Evolutionary conservation across 2,329 filamentous ascomycete species (phyloP), one percentile per base, ranked within the genome.

Genomic region (Trichothecium roseum): DNA sequence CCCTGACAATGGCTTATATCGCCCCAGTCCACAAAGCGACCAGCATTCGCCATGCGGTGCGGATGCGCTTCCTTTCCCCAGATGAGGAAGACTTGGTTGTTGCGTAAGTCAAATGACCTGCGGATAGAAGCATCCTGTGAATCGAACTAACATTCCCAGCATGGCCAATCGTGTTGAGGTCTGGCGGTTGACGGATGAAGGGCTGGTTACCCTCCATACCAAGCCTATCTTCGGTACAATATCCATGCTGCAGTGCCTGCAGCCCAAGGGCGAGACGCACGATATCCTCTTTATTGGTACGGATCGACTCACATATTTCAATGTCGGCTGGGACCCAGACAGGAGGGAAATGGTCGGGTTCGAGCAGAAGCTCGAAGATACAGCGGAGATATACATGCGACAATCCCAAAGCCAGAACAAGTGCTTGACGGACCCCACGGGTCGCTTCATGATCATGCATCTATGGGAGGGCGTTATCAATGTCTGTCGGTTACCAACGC

Each of bases 211-310:
- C 39, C 67, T 74, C 24, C 74, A 69, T 42, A 81, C 84, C 3
- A 81, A 80, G 50, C 66, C 77, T 42, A 69, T 96, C 37, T 89
- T 89, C 54, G 91, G 89, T 53, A 84, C 82, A 45, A 79, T 96
- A 46, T 81, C 83, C 7, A 84, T 95, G 67, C 72, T 95, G 12
- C 75, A 91, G 50, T 81, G 78, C 50, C 68, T 98, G 32, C 78
- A 78, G 18, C 86, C 88, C 5, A 75, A 77, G 33, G 75, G 84
- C 46, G 78, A 80, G 18, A 60, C 69, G 5, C 85, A 79, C 32
- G 87, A 96, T 47, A 76, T 95, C 42, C 74, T 98, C 41, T 94
- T 98, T 53, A 73, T 98, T 38, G 89, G 87, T 34, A 98, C 91
- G 32, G 83, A 94, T 53, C 78, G 83, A 37, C 83, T 84, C 47